Conservation (phyloP, 768 basidiomycete genomes). For the Crucibulum laeve region DNA sequence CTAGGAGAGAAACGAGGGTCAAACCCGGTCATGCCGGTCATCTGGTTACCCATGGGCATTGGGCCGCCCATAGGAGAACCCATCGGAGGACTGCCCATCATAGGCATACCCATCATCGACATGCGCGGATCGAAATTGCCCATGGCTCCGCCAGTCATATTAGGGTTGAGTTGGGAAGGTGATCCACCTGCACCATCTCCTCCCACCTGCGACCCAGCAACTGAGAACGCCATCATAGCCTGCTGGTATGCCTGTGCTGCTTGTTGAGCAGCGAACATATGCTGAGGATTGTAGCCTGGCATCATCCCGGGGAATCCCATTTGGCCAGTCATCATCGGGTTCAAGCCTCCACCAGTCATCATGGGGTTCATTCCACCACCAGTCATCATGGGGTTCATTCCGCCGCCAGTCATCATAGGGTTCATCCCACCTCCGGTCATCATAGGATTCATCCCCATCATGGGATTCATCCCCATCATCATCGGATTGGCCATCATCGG, state of each 20-base stretch:
- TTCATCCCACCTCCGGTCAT: conserved; percentile 40
- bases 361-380: conserved; percentile 31
- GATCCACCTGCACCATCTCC: conserved; percentile 45
- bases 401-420: conserved; percentile 41
- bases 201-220: conserved; percentile 69
- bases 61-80: conserved; percentile 9
- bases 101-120: conserved; percentile 78
- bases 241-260: conserved; percentile 87
- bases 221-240: conserved; percentile 80
- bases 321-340: conserved; percentile 46
- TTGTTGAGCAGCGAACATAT: conserved; percentile 84
- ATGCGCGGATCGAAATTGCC: conserved; percentile 65
- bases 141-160: conserved; percentile 32
- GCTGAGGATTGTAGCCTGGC: conserved; percentile 60
- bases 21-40: conserved; percentile 60
- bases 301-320: conserved; percentile 61
- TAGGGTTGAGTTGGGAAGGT: conserved; percentile 51
- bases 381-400: conserved; percentile 47
- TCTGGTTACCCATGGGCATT: conserved; percentile 45
- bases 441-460: conserved; percentile 45
- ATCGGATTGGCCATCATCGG: conserved; percentile 75
- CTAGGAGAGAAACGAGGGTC: conserved; percentile 52
- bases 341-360: conserved; percentile 28
- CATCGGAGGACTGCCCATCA: conserved; percentile 44
- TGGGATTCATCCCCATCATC: conserved; percentile 53